These are phyloP conservation scores for Penicillium bovifimosum DNA, from an alignment of 495 filamentous ascomycete species.

Conservation along the genomic window DNA sequence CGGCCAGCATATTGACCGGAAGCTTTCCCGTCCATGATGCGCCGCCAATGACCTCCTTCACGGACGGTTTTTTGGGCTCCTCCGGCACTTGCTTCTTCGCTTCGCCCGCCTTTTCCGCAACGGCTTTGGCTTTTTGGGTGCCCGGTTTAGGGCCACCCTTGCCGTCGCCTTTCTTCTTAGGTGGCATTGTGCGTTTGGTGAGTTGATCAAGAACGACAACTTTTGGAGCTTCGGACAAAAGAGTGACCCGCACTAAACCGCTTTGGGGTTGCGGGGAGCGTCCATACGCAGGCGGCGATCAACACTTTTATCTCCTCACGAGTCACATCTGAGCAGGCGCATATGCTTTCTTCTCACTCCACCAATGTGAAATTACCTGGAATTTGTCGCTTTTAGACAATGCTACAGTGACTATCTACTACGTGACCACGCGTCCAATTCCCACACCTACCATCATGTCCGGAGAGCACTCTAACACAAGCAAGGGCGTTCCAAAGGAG, in stretches of 20 bases:
- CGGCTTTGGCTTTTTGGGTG: slow-evolving; percentile 44
- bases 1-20: slow-evolving; percentile 84
- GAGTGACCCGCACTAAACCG: slow-evolving; percentile 34
- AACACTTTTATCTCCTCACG: not conserved
- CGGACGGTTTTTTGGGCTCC: slow-evolving; percentile 68
- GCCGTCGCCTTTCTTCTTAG: slow-evolving; percentile 41
- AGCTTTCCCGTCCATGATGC: slow-evolving; percentile 97
- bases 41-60: slow-evolving; percentile 85
- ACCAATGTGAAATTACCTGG: not conserved
- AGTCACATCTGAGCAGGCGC: not conserved
- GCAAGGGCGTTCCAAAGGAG: not conserved
- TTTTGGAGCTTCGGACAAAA: slow-evolving; percentile 13
- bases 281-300: slow-evolving; percentile 1
- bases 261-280: slow-evolving; percentile 29
- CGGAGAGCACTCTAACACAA: not conserved
- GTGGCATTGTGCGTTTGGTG: slow-evolving; percentile 28
- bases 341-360: not conserved
- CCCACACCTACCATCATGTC: slow-evolving; percentile 5
- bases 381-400: not conserved
- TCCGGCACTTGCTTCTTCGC: slow-evolving; percentile 40
- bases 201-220: slow-evolving; percentile 1
- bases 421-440: not conserved
- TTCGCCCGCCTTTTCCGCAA: slow-evolving; percentile 33
- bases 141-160: slow-evolving; percentile 42
- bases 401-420: not conserved